phyloP scores from a whole-genome alignment of 345 rosid genomes.

The Passiflora organensis region DNA sequence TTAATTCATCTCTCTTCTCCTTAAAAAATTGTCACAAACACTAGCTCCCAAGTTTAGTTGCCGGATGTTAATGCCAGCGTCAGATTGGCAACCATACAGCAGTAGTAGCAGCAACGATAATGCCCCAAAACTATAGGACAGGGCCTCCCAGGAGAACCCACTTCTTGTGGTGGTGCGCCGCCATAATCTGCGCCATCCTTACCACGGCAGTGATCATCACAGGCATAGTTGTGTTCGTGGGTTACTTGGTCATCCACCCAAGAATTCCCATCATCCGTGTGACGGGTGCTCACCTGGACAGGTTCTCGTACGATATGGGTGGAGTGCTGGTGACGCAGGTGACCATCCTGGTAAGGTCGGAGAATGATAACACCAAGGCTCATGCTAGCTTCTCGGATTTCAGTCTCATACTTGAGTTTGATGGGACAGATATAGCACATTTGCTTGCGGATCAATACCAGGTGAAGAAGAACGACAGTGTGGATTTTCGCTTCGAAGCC shows the following conservation, averaged over 20 bases:
- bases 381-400: conserved; percentile 51
- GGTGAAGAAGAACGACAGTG: conserved; percentile 50
- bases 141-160: conserved; percentile 31
- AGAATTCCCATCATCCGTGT: conserved; percentile 66
- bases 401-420: conserved; percentile 38
- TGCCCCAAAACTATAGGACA: no score
- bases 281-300: conserved; percentile 46
- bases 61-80: not conserved
- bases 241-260: conserved; percentile 72
- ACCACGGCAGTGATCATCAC: conserved; percentile 51
- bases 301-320: conserved; percentile 30
- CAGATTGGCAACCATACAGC: not conserved
- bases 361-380: conserved; percentile 66
- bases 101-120: not conserved
- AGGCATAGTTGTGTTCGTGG: conserved; percentile 59
- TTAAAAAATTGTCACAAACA: not conserved
- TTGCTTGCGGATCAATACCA: conserved; percentile 45
- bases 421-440: conserved; percentile 38
- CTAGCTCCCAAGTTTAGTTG: not conserved
- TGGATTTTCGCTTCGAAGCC: conserved; percentile 36
- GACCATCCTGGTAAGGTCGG: conserved; percentile 42
- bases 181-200: conserved; percentile 63
- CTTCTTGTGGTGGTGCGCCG: conserved; percentile 65
- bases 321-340: conserved; percentile 60
- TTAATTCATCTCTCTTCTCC: not conserved